Base-by-base conservation (phyloP, 179 eudicot genomes). In the Vitellaria paradoxa region DNA sequence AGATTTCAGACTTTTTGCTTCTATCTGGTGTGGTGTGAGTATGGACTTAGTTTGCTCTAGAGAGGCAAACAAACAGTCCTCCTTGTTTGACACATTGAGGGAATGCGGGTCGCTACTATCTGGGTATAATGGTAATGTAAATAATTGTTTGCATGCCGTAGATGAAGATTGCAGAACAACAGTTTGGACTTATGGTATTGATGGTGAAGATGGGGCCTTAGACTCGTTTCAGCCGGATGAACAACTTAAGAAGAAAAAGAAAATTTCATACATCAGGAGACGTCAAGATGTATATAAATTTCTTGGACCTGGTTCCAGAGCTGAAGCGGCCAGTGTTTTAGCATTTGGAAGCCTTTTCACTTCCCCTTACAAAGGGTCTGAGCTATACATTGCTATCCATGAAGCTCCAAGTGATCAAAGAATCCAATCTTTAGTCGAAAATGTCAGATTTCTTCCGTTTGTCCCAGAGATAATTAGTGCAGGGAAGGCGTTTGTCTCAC, bases 191-290 rank as follows among this genome's bases (percentile, higher is more conserved):
- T 96, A 91, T 67, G 84, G 85, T 59, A 81, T 79, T 47, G 82
- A 83, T 69, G 86, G 70, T 72, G 84, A 87, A 71, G 93, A 91
- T 88, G 97, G 95, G 56, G 18, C 71, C 20, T 65, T 89, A 69
- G 99, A 95, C 84, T 86, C 88, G 64, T 96, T 93, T 78, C 99
- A 96, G 85, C 92, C 99, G 49, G 94, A 93, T 85, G 96, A 93
- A 75, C 91, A 91, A 76, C 95, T 95, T 75, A 87, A 83, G 79
- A 72, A 73, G 77, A 91, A 85, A 84, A 95, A 86, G 97, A 95
- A 88, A 79, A 84, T 95, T 50, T 83, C 97, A 23, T 93, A 83
- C 72, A 83, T 85, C 52, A 89, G 99, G 84, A 86, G 73, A 74
- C 87, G 97, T 70, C 85, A 53, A 78, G 93, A 95, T 81, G 91